phyloP scores from a whole-genome alignment of 495 filamentous ascomycete genomes.

The Xylaria telfairii region DNA sequence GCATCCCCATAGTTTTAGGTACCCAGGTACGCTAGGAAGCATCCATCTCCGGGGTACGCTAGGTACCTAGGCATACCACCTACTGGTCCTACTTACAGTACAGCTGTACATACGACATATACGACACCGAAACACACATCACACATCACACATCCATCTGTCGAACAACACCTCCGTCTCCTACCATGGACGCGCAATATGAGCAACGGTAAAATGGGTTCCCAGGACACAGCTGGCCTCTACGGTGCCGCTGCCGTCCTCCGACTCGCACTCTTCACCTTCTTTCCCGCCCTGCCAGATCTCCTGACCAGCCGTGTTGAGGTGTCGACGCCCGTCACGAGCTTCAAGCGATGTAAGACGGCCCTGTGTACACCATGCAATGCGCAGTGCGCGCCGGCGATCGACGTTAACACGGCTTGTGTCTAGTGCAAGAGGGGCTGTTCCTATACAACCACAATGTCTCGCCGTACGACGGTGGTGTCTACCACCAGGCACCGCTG shows the following conservation, averaged over 20 bases:
- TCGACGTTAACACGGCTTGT: conserved; percentile 7
- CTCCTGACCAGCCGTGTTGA: conserved; percentile 90
- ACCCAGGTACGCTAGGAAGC: not conserved
- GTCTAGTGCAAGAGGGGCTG: conserved; percentile 88
- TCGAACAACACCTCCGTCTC: conserved; percentile 31
- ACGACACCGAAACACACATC: not conserved
- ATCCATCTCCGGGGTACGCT: not conserved
- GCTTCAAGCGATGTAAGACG: conserved; percentile 90
- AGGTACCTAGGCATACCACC: not conserved
- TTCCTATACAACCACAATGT: conserved; percentile 96
- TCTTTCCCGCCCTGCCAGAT: conserved; percentile 84
- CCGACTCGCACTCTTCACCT: conserved; percentile 77
- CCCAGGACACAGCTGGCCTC: conserved; percentile 71
- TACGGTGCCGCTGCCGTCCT: conserved; percentile 78
- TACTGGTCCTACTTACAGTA: too few relatives aligned
- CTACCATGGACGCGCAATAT: conserved; percentile 69
- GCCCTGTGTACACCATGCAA: not conserved
- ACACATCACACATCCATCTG: not conserved
- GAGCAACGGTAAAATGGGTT: conserved; percentile 53
- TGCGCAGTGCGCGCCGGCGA: not conserved
- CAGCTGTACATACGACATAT: not conserved
- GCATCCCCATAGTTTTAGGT: not conserved
- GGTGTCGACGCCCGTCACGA: conserved; percentile 94
- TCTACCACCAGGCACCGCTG: conserved; percentile 96
- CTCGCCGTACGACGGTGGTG: conserved; percentile 95